phyloP scores from a whole-genome alignment of 1,284 basidiomycete species.

The Irpex sp. region DNA sequence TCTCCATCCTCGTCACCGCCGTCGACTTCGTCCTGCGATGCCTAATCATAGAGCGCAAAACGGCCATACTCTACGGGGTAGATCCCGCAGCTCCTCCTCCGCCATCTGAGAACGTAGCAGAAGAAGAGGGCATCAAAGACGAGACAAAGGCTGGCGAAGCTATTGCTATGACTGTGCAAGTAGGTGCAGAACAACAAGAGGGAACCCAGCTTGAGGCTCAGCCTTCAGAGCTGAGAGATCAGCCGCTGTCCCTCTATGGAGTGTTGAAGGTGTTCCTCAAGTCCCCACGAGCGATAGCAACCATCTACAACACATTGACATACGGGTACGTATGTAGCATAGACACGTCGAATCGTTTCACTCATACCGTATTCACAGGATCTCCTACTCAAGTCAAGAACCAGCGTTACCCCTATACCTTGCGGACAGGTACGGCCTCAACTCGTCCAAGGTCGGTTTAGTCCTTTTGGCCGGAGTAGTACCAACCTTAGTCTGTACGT shows the following conservation, averaged over 20 bases:
- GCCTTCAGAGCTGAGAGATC: background rate
- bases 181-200: conserved; percentile 4
- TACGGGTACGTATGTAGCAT: conserved; percentile 47
- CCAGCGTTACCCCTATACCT: conserved; percentile 68
- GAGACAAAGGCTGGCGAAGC: background rate
- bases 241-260: conserved; percentile 14
- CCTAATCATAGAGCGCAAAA: conserved; percentile 60
- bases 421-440: conserved; percentile 55
- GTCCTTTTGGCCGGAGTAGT: conserved; percentile 70
- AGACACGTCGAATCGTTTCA: too few species aligned
- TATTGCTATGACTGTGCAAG: conserved; percentile 4
- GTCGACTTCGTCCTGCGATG: conserved; percentile 63
- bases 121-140: background rate
- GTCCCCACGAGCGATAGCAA: conserved; percentile 54
- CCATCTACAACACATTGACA: conserved; percentile 49
- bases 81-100: conserved; percentile 36
- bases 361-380: conserved; percentile 29
- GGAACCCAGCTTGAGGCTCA: conserved; percentile 3
- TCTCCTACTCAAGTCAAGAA: conserved; percentile 53
- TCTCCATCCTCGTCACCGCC: conserved; percentile 55
- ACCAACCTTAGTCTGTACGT: conserved; percentile 59
- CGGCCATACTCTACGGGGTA: conserved; percentile 49
- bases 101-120: background rate
- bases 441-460: conserved; percentile 61
- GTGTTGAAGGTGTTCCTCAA: conserved; percentile 41